phyloP scores from a whole-genome alignment of 768 basidiomycete genomes.

The Suillus ampliporus region DNA sequence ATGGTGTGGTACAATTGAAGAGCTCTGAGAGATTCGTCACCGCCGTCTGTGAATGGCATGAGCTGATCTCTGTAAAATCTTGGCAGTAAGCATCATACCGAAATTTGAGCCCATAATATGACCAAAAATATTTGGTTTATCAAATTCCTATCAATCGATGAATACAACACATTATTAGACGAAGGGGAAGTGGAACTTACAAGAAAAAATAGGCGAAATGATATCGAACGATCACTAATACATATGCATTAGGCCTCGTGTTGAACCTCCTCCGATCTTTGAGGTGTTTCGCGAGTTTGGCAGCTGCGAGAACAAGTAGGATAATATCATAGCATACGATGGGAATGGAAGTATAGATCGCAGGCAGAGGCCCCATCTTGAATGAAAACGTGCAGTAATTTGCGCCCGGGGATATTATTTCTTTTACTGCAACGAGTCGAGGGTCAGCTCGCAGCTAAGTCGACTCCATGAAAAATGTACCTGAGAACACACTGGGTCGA shows the following conservation, averaged over 20 bases:
- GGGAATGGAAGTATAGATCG: not conserved
- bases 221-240: not conserved
- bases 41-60: not conserved
- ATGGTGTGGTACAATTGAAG: not conserved
- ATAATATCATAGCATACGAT: not conserved
- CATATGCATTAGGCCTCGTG: not conserved
- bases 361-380: not conserved
- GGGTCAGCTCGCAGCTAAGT: too few species aligned
- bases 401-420: too few species aligned
- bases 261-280: not conserved
- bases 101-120: not conserved
- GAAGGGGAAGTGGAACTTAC: not conserved
- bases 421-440: too few species aligned
- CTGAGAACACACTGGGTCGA: not conserved
- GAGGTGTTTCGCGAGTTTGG: not conserved
- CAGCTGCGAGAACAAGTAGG: not conserved
- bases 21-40: slow-evolving; percentile 1
- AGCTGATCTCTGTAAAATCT: not conserved
- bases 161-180: not conserved
- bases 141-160: not conserved
- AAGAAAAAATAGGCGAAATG: not conserved
- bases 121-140: slow-evolving; percentile 2
- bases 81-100: not conserved
- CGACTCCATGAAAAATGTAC: not conserved
- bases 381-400: too few species aligned